Evolutionary conservation across 2,329 filamentous ascomycete genomes (phyloP).

Genomic region (Zymoseptoria crescenta): DNA sequence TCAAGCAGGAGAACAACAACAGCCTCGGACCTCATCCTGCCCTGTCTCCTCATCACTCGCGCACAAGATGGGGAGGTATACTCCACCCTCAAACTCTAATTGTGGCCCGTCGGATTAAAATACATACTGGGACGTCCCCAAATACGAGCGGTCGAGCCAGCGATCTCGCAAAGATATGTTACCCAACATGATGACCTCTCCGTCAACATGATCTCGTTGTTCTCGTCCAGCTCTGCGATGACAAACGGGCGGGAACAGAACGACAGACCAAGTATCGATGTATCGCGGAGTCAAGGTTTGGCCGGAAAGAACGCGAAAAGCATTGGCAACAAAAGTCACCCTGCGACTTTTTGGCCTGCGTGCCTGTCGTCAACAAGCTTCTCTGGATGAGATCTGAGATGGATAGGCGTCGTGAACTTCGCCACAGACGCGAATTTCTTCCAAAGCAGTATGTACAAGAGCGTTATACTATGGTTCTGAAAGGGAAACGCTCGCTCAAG

Average conservation of each 20-base stretch:
- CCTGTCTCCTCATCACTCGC: not conserved
- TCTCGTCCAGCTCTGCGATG: not conserved
- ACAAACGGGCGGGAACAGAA: not conserved
- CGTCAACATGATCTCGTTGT: not conserved
- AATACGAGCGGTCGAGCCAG: not conserved
- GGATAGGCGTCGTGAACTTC: not conserved
- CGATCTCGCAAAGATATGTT: not conserved
- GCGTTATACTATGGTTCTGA: no score
- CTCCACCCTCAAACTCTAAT: no score
- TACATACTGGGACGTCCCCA: not conserved
- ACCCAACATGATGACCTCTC: not conserved
- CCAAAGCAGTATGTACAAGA: not conserved
- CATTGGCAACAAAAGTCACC: not conserved
- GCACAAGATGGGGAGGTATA: not conserved
- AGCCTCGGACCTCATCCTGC: not conserved
- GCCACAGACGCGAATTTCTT: not conserved
- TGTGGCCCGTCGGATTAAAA: not conserved
- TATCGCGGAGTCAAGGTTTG: not conserved
- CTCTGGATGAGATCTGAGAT: not conserved
- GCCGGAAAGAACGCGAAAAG: not conserved
- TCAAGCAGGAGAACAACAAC: not conserved
- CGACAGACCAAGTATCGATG: not conserved
- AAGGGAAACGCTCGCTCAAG: not conserved
- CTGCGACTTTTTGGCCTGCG: not conserved
- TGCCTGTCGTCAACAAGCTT: not conserved